Evolutionary conservation across 495 filamentous ascomycete genomes (phyloP).

Genomic region (Darksidea phi): DNA sequence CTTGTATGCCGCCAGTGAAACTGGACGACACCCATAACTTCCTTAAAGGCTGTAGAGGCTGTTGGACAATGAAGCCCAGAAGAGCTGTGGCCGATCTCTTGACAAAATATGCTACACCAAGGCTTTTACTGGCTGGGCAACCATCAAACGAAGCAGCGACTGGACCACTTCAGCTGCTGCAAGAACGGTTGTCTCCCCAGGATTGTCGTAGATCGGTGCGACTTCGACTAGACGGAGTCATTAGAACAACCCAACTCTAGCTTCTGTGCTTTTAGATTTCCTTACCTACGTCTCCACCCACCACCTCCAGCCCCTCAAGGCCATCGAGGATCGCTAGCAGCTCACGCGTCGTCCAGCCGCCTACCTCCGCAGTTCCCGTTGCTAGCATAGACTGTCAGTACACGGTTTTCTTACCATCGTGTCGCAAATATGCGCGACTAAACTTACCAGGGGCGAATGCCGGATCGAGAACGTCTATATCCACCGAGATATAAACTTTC

Average conservation of each 20-base stretch:
- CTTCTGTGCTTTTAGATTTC: not conserved
- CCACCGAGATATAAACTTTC: slow-evolving; percentile 46
- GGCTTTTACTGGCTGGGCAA: slow-evolving; percentile 43
- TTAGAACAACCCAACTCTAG: not conserved
- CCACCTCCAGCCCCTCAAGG: slow-evolving; percentile 41
- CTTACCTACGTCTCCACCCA: slow-evolving; percentile 46
- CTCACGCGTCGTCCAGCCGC: slow-evolving; percentile 46
- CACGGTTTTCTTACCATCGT: not conserved
- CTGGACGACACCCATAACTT: no score
- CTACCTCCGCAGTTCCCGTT: slow-evolving; percentile 45
- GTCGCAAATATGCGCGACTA: not conserved
- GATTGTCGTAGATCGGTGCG: slow-evolving; percentile 51
- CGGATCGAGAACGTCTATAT: slow-evolving; percentile 48
- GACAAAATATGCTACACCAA: not conserved
- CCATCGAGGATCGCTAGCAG: slow-evolving; percentile 46
- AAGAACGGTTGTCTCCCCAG: slow-evolving; percentile 50
- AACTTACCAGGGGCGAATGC: slow-evolving; percentile 45
- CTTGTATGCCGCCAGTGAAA: no score
- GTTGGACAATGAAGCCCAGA: no score
- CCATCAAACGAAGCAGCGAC: slow-evolving; percentile 47
- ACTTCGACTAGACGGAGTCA: slow-evolving; percentile 46
- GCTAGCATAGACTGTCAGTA: slow-evolving; percentile 23
- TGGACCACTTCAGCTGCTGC: slow-evolving; percentile 51
- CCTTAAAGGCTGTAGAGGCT: no score
- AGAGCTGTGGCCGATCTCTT: no score